Base-by-base conservation (phyloP, 2,329 filamentous ascomycete genomes). In the Arthrobotrys iridis region DNA sequence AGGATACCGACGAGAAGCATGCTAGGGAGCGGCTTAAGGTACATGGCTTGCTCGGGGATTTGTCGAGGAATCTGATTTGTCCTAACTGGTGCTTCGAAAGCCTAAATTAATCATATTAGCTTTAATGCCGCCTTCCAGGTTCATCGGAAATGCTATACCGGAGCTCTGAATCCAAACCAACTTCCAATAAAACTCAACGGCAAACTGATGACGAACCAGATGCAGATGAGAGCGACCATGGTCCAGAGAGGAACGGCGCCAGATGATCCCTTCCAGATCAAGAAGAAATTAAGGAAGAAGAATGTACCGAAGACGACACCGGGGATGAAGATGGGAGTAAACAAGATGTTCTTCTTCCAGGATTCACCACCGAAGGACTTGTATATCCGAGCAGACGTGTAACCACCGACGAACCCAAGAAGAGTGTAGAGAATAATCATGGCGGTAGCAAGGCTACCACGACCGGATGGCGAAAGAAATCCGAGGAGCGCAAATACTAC, bases 11-110 rank as follows among this genome's bases (percentile, higher is more conserved):
- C 94, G 20, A 98, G 87, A 13, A 97, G 87, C 87, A 97, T 94
- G 77, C 92, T 96, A 0, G 95, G 95, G 5, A 97, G 84, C 0
- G 92, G 92, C 76, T 90, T 90, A 55, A 98, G 89, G 80, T 96
- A 97, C 6, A 90, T 92, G 1, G 88, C 89, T 50, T 89, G 87
- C 0, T 92, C 93, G 8, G 95, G 95, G 58, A 99, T 96, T 83
- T 99, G 95, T 74, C 95, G 91, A 0, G 95, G 95, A 78, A 99
- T 99, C 84, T 99, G 95, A 86, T 99, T 99, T 60, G 93, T 97
- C 79, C 92, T 91, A 22, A 96, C 93, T 0, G 95, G 94, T 1
- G 93, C 84, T 80, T 93, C 88, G 62, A 96, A 85, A 10, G 87
- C 85, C 79, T 87, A 45, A n/a, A n/a, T n/a, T 28, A 33, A n/a